These are phyloP conservation scores for Aspergillus tanneri DNA, from an alignment of 2,329 filamentous ascomycete species.

Conservation along the genomic window DNA sequence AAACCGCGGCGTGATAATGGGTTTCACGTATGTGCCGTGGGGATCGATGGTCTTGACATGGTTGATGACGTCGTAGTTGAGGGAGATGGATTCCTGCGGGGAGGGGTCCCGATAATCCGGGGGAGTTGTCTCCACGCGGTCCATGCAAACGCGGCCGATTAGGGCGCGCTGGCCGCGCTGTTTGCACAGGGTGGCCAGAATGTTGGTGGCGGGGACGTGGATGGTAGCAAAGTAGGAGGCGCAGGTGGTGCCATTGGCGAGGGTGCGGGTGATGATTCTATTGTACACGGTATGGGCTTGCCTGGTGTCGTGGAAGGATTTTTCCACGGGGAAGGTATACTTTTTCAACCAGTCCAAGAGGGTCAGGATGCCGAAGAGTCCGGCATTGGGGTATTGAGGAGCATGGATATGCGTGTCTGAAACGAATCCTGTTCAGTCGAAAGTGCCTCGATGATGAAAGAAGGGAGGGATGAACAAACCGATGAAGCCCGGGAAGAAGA, in stretches of 20 bases:
- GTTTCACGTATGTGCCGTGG: slow-evolving; percentile 59
- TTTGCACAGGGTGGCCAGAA: slow-evolving; percentile 83
- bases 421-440: not conserved
- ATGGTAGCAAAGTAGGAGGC: slow-evolving; percentile 94
- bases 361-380: slow-evolving; percentile 90
- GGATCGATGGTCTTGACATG: slow-evolving; percentile 72
- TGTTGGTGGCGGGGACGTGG: slow-evolving; percentile 82
- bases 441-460: not conserved
- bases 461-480: slow-evolving; percentile 29
- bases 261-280: slow-evolving; percentile 73
- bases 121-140: slow-evolving; percentile 64
- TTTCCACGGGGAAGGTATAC: slow-evolving; percentile 93
- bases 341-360: slow-evolving; percentile 89
- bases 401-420: slow-evolving; percentile 94
- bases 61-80: slow-evolving; percentile 60
- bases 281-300: slow-evolving; percentile 61
- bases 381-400: slow-evolving; percentile 88
- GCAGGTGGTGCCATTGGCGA: slow-evolving; percentile 88
- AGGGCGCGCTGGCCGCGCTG: slow-evolving; percentile 80
- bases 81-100: slow-evolving; percentile 55
- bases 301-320: slow-evolving; percentile 58
- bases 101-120: slow-evolving; percentile 76
- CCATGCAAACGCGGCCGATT: slow-evolving; percentile 95
- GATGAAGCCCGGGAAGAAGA: slow-evolving; percentile 51
- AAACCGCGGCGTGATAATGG: slow-evolving; percentile 73